Conservation (phyloP, 371 early-diverging fungal genomes). For the Mucor mucedo region DNA sequence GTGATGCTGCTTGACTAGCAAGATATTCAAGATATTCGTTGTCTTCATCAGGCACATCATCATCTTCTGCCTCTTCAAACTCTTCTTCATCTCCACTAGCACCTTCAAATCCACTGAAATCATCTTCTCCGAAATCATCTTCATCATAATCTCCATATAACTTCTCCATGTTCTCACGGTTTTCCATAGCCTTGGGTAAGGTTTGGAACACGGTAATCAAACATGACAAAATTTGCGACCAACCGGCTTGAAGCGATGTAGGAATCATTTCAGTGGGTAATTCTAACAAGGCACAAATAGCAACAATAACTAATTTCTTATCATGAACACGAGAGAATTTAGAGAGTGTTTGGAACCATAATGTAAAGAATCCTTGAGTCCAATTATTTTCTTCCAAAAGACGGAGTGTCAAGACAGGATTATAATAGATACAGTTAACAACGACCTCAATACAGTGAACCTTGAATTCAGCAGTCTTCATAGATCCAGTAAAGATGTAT, state of each 20-base stretch:
- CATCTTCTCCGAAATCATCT: slow-evolving; percentile 62
- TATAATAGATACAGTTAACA: slow-evolving; percentile 86
- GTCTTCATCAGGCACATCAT: slow-evolving; percentile 64
- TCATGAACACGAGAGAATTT: slow-evolving; percentile 89
- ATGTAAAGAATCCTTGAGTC: slow-evolving; percentile 80
- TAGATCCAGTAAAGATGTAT: slow-evolving; percentile 64
- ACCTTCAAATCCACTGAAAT: slow-evolving; percentile 44
- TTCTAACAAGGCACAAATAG: slow-evolving; percentile 77
- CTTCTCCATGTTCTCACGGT: slow-evolving; percentile 70
- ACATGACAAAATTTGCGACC: slow-evolving; percentile 70
- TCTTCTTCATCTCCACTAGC: slow-evolving; percentile 48
- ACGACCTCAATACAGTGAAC: slow-evolving; percentile 70
- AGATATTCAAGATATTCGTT: slow-evolving; percentile 70
- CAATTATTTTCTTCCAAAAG: slow-evolving; percentile 78
- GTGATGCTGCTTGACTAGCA: slow-evolving; percentile 58
- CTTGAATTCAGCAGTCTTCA: slow-evolving; percentile 60
- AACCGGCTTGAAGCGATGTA: slow-evolving; percentile 66
- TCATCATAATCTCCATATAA: slow-evolving; percentile 70
- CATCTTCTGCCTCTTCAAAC: slow-evolving; percentile 53
- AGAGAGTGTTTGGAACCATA: slow-evolving; percentile 77
- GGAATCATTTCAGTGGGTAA: slow-evolving; percentile 78
- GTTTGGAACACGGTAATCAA: slow-evolving; percentile 75
- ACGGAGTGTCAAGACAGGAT: slow-evolving; percentile 73
- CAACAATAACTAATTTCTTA: slow-evolving; percentile 86
- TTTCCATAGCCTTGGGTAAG: slow-evolving; percentile 79